Base-by-base conservation (phyloP, 805 yeast species). In the Ogataea pignaliae region DNA sequence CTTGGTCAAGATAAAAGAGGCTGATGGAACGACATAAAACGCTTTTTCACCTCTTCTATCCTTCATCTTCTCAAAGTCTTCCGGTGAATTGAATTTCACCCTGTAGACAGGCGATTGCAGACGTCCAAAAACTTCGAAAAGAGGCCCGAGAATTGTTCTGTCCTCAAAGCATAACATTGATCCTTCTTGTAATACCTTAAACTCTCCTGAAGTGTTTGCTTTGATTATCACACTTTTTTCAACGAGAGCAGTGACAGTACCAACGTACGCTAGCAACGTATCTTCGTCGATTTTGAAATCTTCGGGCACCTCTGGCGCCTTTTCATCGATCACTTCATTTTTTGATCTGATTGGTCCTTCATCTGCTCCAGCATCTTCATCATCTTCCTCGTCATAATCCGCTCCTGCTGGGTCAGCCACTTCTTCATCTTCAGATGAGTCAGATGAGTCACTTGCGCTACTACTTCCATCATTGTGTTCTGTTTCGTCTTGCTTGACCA, bases 41-140 rank as follows among this genome's bases (percentile, higher is more conserved):
- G 84, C 91, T 36, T 72, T 73, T 13, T 64, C 61, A 1, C 88
- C 90, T 41, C 73, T 72, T 21, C 57, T 65, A 2, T 66, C 73
- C 40, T 69, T 68, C 44, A 76, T 71, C n/a, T 63, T 64, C 14
- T 69, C 73, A 17, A 75, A 64, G 36, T 73, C 78, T 31, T 76
- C 83, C 0, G 67, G 69, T 1, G 70, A 51, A 44, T 76, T 74
- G 58, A 87, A 80, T 45, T 81, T 79, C 1, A 93, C 83, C 34
- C 95, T 72, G 60, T 88, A 90, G 37, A 83, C 70, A 0, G 99
- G 99, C 15, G 78, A 64, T 49, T 86, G 85, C 6, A 93, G 73
- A 10, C 88, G 83, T 0, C 99, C 99, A 68, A 93, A 88, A 0
- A 88, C 87, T 61, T 93, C 99, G 57, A 80, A 85, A 10, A 91